Base-by-base conservation (phyloP, 495 filamentous ascomycete species). In the Neurospora sp. region DNA sequence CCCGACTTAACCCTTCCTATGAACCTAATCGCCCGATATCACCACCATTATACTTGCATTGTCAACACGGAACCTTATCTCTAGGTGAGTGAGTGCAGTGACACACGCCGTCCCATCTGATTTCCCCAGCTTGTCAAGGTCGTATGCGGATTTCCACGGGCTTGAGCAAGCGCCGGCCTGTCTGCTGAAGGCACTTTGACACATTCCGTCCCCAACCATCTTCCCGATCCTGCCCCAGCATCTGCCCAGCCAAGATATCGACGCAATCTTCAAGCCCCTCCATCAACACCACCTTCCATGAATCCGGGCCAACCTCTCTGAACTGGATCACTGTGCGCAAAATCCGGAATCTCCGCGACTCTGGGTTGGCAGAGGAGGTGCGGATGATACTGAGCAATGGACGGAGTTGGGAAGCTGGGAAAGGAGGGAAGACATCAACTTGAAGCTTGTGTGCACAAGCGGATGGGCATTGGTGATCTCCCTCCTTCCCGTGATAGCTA, bases 401-500 rank as follows among this genome's bases (percentile, higher is more conserved):
- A 9, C 7, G 12, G 1, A 31, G 11, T 31, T 27, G 49, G 3
- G 49, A 60, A 8, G 49, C 49, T 31, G 3, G 49, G 49, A 31
- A 60, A 27, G 23, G 23, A 60, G 23, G 23, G 11, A 27, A 60
- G 37, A 60, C 42, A 37, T 42, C 38, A 23, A 1, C 70, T 38
- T 2, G 23, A 66, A 73, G 49, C 54, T 42, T 62, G n/a, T 41
- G 38, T 27, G 35, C 3, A 20, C 44, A 20, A 27, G 41, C 10
- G 3, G 42, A 41, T 54, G 10, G 5, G 39, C 23, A 18, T 27
- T 54, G 16, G 40, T 73, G 70, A 60, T 54, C 11, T 49, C 46
- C 46, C 20, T 62, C 72, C 70, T 70, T 77, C 76, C 71, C 54
- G 49, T 75, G 74, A 75, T 72, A 70, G 76, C 35, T 66, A 76